Percentiles rank a stretch among this genome's conserved stretches.
These are phyloP conservation scores for Pochonia chlamydosporia DNA, from an alignment of 2,329 filamentous ascomycete genomes.

Conservation along the genomic window DNA sequence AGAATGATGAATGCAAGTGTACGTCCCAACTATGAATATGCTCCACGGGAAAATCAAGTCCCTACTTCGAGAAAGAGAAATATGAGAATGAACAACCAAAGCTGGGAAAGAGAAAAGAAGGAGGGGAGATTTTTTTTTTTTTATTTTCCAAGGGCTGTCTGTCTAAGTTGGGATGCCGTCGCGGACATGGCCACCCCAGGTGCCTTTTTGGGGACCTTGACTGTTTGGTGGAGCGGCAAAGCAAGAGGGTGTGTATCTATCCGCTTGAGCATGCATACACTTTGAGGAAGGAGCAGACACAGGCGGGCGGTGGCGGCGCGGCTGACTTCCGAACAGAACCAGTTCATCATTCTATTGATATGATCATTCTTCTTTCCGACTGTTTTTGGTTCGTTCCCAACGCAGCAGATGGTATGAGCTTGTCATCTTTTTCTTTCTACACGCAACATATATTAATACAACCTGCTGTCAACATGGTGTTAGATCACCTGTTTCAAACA, in stretches of 20 bases:
- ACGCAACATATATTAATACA: no score
- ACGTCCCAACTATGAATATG: background rate
- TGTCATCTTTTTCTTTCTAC: no score
- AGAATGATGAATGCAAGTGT: background rate
- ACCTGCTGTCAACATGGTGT: no score
- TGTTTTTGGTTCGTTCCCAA: background rate
- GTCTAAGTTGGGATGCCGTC: slow-evolving; percentile 4
- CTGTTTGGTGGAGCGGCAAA: background rate
- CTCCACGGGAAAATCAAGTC: background rate
- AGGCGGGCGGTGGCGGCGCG: no score
- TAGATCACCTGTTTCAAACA: no score
- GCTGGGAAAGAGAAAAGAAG: background rate
- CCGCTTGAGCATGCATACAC: background rate
- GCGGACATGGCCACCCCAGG: background rate
- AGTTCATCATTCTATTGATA: no score
- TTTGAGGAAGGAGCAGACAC: no score
- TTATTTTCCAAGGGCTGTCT: background rate
- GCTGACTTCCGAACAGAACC: no score
- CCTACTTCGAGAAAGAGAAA: background rate
- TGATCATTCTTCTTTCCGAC: background rate
- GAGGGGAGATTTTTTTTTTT: slow-evolving; percentile 5
- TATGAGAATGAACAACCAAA: background rate
- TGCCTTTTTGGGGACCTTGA: background rate
- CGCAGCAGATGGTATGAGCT: no score
- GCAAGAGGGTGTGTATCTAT: slow-evolving; percentile 4